Evolutionary conservation across 2,329 filamentous ascomycete species (phyloP).

Genomic region (Trichoderma arundinaceum): DNA sequence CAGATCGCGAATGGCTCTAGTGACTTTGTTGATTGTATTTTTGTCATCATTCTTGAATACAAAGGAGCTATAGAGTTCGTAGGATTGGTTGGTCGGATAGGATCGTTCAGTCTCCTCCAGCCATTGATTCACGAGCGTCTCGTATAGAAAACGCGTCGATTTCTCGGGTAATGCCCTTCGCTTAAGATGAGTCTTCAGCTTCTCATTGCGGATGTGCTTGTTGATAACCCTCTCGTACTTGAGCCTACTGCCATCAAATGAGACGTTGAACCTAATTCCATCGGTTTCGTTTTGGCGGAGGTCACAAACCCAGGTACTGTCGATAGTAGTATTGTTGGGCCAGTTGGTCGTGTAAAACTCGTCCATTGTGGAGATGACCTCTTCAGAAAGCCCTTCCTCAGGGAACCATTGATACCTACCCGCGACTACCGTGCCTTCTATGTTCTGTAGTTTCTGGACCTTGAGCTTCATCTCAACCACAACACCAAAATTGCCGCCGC

Average conservation of each 20-base stretch:
- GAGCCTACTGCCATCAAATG: constrained; percentile 7
- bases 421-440: constrained; percentile 13
- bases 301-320: constrained; percentile 17
- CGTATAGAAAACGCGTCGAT: constrained; percentile 18
- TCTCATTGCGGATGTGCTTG: background rate
- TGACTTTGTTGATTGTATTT: background rate
- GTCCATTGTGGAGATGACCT: constrained; percentile 1
- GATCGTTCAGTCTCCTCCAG: constrained; percentile 10
- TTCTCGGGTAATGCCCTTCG: constrained; percentile 9
- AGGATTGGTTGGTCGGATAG: constrained; percentile 4
- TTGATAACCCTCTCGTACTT: constrained; percentile 8
- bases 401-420: constrained; percentile 10
- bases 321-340: constrained; percentile 9
- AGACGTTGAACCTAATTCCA: background rate
- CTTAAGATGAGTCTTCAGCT: background rate
- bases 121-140: constrained; percentile 15
- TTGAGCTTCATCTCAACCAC: constrained; percentile 10
- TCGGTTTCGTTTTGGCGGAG: background rate
- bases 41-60: background rate
- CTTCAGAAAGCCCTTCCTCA: background rate
- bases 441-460: constrained; percentile 4
- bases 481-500: constrained; percentile 10
- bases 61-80: constrained; percentile 16
- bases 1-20: background rate
- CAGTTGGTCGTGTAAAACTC: constrained; percentile 11